Evolutionary conservation across 1,284 basidiomycete species (phyloP).

Genomic region (Meripilus lineatus): DNA sequence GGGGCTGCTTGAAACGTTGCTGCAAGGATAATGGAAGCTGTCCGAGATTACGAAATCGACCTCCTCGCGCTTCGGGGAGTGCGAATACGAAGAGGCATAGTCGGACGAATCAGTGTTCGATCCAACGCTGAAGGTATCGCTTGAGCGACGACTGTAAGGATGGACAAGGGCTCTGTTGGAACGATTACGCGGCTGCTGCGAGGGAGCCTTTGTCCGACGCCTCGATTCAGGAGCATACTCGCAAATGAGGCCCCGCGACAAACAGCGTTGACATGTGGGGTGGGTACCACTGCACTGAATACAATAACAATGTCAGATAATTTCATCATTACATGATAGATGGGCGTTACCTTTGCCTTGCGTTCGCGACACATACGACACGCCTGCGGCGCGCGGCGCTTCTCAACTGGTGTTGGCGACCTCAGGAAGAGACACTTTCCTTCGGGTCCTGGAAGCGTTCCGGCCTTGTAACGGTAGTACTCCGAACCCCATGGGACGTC

Average conservation of each 20-base stretch:
- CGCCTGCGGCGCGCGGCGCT: slow-evolving; percentile 36
- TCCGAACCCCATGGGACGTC: slow-evolving; percentile 37
- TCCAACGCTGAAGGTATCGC: slow-evolving; percentile 3
- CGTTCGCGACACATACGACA: slow-evolving; percentile 41
- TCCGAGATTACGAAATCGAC: slow-evolving; percentile 10
- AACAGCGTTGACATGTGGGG: slow-evolving; percentile 36
- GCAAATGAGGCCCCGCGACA: slow-evolving; percentile 34
- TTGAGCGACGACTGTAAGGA: neutral
- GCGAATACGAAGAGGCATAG: slow-evolving; percentile 7
- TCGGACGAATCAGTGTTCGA: slow-evolving; percentile 8
- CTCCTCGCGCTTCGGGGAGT: slow-evolving; percentile 19
- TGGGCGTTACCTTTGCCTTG: slow-evolving; percentile 35
- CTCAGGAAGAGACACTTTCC: slow-evolving; percentile 37
- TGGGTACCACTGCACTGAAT: slow-evolving; percentile 37
- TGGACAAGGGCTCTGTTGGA: slow-evolving; percentile 1
- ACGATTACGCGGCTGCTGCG: slow-evolving; percentile 10
- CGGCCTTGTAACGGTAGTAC: slow-evolving; percentile 33
- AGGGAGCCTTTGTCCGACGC: slow-evolving; percentile 3
- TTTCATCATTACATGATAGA: neutral
- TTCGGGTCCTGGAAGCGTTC: slow-evolving; percentile 37
- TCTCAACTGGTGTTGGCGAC: slow-evolving; percentile 37
- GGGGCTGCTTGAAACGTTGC: too few species aligned
- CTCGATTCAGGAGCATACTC: slow-evolving; percentile 31
- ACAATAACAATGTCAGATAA: neutral
- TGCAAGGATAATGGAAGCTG: too few species aligned